These are phyloP conservation scores for Hysterangium stoloniferum DNA, from an alignment of 768 basidiomycete genomes.

Conservation along the genomic window DNA sequence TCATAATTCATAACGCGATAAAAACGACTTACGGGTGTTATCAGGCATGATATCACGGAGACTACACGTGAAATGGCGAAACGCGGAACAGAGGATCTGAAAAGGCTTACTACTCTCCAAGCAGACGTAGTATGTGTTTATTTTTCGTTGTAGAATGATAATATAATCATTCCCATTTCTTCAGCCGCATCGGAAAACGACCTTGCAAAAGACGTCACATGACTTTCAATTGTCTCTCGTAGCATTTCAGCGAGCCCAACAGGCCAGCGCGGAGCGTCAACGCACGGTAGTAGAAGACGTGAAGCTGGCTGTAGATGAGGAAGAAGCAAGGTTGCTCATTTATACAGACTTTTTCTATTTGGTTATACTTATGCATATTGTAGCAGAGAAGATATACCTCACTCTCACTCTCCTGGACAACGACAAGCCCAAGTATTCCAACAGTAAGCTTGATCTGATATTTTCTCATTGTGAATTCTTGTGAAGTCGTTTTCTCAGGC, in stretches of 20 bases:
- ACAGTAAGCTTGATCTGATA: conserved; percentile 6
- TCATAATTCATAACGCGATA: neutral
- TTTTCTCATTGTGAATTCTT: neutral
- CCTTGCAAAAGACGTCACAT: conserved; percentile 86
- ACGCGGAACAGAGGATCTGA: conserved; percentile 87
- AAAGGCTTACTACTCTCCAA: conserved; percentile 73
- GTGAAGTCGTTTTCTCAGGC: conserved; percentile 44
- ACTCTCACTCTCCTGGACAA: conserved; percentile 8
- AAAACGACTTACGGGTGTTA: neutral
- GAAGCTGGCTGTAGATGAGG: conserved; percentile 76
- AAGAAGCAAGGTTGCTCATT: conserved; percentile 30
- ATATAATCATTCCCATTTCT: neutral
- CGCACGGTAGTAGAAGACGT: conserved; percentile 83
- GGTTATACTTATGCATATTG: too few species aligned
- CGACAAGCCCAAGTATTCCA: conserved; percentile 16
- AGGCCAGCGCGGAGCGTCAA: conserved; percentile 84
- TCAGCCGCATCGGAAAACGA: conserved; percentile 74
- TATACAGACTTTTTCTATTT: neutral
- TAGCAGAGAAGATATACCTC: neutral
- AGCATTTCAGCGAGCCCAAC: conserved; percentile 88
- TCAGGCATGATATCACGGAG: conserved; percentile 89
- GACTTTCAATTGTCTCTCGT: conserved; percentile 87
- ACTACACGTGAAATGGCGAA: conserved; percentile 93
- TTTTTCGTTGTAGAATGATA: neutral
- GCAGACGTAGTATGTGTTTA: conserved; percentile 41